Evolutionary conservation across 192 early-diverging fungal species (phyloP).

Genomic region (Backusella australiensis): DNA sequence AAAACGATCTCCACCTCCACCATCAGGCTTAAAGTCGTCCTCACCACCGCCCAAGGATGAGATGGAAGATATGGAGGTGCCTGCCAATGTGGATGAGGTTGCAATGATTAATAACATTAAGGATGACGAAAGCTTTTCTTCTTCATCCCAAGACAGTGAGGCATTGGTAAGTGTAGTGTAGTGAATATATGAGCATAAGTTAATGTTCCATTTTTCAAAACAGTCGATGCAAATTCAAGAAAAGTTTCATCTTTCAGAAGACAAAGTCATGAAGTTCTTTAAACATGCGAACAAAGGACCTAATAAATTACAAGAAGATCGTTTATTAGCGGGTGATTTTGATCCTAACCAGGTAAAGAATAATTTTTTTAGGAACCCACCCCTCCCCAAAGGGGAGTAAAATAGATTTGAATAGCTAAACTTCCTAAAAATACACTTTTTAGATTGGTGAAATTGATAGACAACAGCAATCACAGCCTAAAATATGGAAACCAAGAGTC

Average conservation of each 20-base stretch:
- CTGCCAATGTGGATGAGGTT: conserved; percentile 45
- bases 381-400: neutral
- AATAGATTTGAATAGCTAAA: neutral
- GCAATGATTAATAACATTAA: conserved; percentile 35
- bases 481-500: conserved; percentile 62
- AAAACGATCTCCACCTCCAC: neutral
- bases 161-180: conserved; percentile 10
- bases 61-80: conserved; percentile 8
- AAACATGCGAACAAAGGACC: conserved; percentile 38
- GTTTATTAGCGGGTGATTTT: neutral
- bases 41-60: neutral
- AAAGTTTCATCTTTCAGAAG: conserved; percentile 54
- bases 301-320: neutral
- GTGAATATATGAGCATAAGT: neutral
- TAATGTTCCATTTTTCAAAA: neutral
- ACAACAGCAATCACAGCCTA: conserved; percentile 30
- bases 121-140: conserved; percentile 13
- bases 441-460: conserved; percentile 31
- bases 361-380: neutral
- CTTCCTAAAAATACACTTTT: neutral
- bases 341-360: conserved; percentile 14
- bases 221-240: conserved; percentile 52
- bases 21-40: neutral
- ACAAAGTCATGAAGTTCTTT: conserved; percentile 45
- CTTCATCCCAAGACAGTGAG: conserved; percentile 29